Percentiles rank a stretch among this genome's conserved stretches.
Evolutionary conservation across 1,284 basidiomycete species (phyloP).

Genomic region (Tilletia caries): DNA sequence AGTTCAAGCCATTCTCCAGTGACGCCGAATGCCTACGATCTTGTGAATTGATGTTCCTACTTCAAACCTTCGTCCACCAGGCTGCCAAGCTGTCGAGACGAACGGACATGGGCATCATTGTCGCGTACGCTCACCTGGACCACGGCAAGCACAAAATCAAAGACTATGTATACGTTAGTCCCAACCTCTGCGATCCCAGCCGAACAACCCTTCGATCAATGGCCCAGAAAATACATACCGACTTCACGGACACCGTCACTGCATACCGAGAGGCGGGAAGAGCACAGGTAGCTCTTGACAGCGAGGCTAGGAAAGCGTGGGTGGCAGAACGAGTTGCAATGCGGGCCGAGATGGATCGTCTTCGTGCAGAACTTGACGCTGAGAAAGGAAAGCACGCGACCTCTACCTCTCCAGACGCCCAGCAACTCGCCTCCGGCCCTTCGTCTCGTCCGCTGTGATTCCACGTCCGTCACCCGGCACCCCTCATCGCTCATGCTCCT

Average conservation of each 20-base stretch:
- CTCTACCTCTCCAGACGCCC: background rate
- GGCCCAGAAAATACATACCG: background rate
- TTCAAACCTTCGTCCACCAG: background rate
- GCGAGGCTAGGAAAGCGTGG: background rate
- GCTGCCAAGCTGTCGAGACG: background rate
- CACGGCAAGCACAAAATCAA: background rate
- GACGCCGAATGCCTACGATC: too few species aligned
- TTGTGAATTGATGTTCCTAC: too few species aligned
- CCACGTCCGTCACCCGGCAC: too few species aligned
- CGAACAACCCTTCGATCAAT: background rate
- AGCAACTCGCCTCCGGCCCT: too few species aligned
- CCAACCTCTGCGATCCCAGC: background rate
- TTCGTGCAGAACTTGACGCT: background rate
- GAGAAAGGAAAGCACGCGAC: background rate
- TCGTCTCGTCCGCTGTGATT: too few species aligned
- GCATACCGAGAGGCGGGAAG: background rate
- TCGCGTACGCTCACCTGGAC: background rate
- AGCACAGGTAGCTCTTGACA: background rate
- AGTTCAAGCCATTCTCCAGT: too few species aligned
- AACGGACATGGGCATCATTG: background rate
- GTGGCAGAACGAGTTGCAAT: background rate
- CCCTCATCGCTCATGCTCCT: too few species aligned
- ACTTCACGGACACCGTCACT: background rate
- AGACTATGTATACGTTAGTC: background rate
- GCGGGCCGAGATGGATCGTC: background rate